Evolutionary conservation across 1,284 basidiomycete genomes (phyloP), one percentile per base, ranked within the genome.

Genomic region (Irpex sp.): DNA sequence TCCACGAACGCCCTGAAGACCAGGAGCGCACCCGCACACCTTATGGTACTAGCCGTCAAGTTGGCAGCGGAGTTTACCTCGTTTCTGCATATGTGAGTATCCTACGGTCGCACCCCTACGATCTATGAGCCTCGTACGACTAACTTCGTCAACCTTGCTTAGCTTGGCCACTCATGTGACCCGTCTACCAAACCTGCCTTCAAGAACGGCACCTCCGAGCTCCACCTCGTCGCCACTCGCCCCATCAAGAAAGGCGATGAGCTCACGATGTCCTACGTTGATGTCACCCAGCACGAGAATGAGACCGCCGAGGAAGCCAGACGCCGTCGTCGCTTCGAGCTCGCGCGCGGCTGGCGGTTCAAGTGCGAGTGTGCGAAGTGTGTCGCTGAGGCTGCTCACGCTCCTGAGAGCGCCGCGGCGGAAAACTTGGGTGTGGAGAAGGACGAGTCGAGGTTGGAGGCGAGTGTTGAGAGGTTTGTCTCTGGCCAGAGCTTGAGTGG

Each of bases 321-420:
- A 58, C 77, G 82, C 55, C 80, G 87, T 57, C 78, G 90, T 63
- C 82, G 91, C 28, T 77, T 80, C 66, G 88, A 91, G 73, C 80
- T 93, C 47, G 88, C 83, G n/a, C 79, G 86, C 51, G 90, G 90
- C 42, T 93, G 90, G 91, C 79, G 81, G 64, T 91, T 93, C 70
- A 83, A 86, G 23, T 93, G 90, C 70, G 73, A 77, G 57, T 93
- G 90, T 70, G 71, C 78, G 58, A 80, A 82, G 53, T 93, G 91
- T 70, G 66, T 74, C 51, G 75, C 76, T 58, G 90, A 93, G 71
- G 78, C 59, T 51, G 58, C 21, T 1, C 12, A n/a, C 4, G 39
- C 39, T 8, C 39, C 64, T 9, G 68, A 69, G 28, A 73, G 73
- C 28, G 74, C 74, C 18, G 53, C 55, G 7, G 79, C 80, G 57